Percentiles rank a stretch among this genome's conserved stretches.
Conservation (phyloP, 371 early-diverging fungal species). For the Apophysomyces variabilis region DNA sequence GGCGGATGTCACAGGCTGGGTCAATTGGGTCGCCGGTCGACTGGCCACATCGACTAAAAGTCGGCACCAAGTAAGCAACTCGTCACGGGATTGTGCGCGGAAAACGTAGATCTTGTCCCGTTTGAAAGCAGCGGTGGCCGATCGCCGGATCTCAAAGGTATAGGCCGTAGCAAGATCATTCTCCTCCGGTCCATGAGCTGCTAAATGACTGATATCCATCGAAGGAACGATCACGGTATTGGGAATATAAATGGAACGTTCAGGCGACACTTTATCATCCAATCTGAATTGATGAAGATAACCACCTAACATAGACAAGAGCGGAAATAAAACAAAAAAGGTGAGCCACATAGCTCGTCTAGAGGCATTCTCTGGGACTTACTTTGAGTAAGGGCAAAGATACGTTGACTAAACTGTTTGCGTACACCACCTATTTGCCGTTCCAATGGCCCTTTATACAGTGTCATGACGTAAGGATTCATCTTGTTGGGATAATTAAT, state of each 20-base stretch:
- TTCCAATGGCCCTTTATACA: constrained; percentile 43
- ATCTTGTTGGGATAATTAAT: constrained; percentile 53
- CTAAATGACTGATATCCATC: constrained; percentile 28
- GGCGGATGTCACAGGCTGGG: neutral
- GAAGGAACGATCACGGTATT: constrained; percentile 29
- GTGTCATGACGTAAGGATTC: constrained; percentile 44
- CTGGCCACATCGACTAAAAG: constrained; percentile 22
- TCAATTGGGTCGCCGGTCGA: constrained; percentile 3
- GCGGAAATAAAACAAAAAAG: neutral
- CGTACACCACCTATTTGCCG: constrained; percentile 36
- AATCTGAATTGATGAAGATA: constrained; percentile 48
- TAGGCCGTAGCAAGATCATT: neutral
- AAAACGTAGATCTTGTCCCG: constrained; percentile 21
- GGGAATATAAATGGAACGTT: constrained; percentile 45
- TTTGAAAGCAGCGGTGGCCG: constrained; percentile 11
- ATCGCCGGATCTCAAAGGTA: constrained; percentile 23
- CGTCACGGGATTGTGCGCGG: constrained; percentile 15
- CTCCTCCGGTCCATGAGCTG: neutral
- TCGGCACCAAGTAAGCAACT: constrained; percentile 20
- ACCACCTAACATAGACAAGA: constrained; percentile 27
- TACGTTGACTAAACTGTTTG: constrained; percentile 42
- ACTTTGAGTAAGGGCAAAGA: constrained; percentile 50
- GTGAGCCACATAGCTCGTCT: neutral
- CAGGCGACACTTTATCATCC: constrained; percentile 43
- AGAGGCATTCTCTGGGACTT: constrained; percentile 1